Conservation (phyloP, 257 asterid genomes). For the Solanum rostratum region DNA sequence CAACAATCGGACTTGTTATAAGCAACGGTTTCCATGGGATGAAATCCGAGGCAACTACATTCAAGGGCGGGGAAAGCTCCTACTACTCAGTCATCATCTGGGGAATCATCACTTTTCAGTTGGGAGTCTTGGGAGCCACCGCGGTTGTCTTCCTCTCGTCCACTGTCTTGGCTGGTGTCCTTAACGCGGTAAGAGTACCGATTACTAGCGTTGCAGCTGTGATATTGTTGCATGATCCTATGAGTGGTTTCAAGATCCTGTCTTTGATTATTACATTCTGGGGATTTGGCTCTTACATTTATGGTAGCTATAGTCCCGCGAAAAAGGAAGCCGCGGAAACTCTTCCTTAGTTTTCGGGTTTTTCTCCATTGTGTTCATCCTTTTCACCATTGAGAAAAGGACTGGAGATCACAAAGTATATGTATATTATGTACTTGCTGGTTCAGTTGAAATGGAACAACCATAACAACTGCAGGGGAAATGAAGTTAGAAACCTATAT, state of each 20-base stretch:
- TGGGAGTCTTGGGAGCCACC: slow-evolving; percentile 73
- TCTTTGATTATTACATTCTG: slow-evolving; percentile 67
- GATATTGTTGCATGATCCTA: slow-evolving; percentile 51
- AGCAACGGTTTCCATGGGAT: slow-evolving; percentile 44
- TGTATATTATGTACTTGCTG: background rate
- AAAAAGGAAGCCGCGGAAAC: slow-evolving; percentile 17
- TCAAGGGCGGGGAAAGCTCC: slow-evolving; percentile 46
- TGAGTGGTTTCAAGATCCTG: slow-evolving; percentile 91
- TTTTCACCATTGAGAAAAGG: background rate
- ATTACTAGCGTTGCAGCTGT: slow-evolving; percentile 80
- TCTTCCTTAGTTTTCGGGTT: background rate
- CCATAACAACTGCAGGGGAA: background rate
- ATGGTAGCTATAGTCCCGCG: slow-evolving; percentile 38
- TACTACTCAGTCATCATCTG: slow-evolving; percentile 62
- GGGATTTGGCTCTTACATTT: slow-evolving; percentile 79
- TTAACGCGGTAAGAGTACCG: slow-evolving; percentile 82
- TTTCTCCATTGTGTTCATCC: background rate
- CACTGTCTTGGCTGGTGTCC: slow-evolving; percentile 84
- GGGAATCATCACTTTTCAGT: slow-evolving; percentile 64
- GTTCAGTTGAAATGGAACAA: background rate
- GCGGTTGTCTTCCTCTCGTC: slow-evolving; percentile 70
- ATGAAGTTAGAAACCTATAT: background rate
- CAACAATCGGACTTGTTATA: slow-evolving; percentile 57
- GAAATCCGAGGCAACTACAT: slow-evolving; percentile 49
- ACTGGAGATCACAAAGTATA: background rate